Conservation (phyloP, 2,329 filamentous ascomycete species). For the Byssothecium circinans region DNA sequence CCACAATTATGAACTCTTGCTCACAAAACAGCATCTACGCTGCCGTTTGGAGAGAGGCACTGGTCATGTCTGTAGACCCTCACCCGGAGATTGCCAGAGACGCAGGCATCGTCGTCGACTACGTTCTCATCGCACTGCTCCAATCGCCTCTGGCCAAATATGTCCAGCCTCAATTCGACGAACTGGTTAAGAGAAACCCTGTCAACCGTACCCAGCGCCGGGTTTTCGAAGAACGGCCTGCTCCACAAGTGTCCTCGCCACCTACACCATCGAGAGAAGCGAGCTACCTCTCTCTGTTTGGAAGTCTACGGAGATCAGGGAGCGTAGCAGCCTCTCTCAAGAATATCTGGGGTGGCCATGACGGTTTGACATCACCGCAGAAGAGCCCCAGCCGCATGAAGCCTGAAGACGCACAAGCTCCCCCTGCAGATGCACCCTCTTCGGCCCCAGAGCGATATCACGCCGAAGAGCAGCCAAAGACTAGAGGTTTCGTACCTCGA, state of each 20-base stretch:
- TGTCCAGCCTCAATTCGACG: slow-evolving; percentile 72
- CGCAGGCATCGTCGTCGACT: slow-evolving; percentile 83
- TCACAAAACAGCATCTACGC: slow-evolving; percentile 90
- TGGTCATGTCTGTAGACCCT: slow-evolving; percentile 89
- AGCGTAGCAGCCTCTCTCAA: slow-evolving; percentile 67
- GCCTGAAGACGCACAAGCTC: slow-evolving; percentile 61
- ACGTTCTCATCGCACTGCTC: slow-evolving; percentile 75
- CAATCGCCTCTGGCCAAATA: slow-evolving; percentile 73
- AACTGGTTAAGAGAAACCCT: slow-evolving; percentile 57
- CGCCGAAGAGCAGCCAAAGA: slow-evolving; percentile 74
- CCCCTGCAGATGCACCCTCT: slow-evolving; percentile 73
- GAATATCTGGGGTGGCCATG: slow-evolving; percentile 55
- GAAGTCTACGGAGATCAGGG: slow-evolving; percentile 63
- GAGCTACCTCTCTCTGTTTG: slow-evolving; percentile 58
- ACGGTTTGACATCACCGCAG: slow-evolving; percentile 31
- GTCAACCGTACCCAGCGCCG: slow-evolving; percentile 50
- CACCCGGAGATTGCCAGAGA: slow-evolving; percentile 90
- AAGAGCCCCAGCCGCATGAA: slow-evolving; percentile 47
- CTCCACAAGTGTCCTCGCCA: slow-evolving; percentile 52
- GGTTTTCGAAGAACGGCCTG: slow-evolving; percentile 30
- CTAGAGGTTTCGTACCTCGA: slow-evolving; percentile 70
- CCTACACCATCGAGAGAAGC: slow-evolving; percentile 57
- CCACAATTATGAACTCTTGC: slow-evolving; percentile 22
- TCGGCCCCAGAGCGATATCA: slow-evolving; percentile 67
- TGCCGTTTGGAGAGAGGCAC: slow-evolving; percentile 88